Base-by-base conservation (phyloP, 2,329 filamentous ascomycete species). In the Nothophoma quercina region DNA sequence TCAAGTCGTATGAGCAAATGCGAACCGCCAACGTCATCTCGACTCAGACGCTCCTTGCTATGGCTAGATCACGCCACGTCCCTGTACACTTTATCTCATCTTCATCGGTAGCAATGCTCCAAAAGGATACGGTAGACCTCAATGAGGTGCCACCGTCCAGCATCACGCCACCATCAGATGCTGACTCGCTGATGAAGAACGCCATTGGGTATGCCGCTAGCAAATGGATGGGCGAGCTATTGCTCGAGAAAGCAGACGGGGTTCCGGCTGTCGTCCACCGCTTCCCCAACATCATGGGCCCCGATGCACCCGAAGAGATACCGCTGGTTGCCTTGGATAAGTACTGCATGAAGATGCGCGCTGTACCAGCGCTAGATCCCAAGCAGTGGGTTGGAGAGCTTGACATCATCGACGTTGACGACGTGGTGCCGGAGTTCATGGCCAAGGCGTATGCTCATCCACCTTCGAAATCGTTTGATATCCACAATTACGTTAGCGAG, bases 61-160 rank as follows among this genome's bases (percentile, higher is more conserved):
- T 63, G 23, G 55, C 55, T 2, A 34, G 36, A 4, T 43, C 46
- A 5, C 35, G 35, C 38, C 36, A 28, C 19, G 28, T 58, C 7
- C 55, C 60, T 2, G 6, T 63, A 4, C 60, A 63, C 52, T 63
- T 54, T 39, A 36, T 62, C 22, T 62, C 59, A 4, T 52, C 53
- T 1, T 29, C 28, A n/a, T 26, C 26, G 8, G 56, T 62, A 5
- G 40, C 52, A 10, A 32, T 39, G 22, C 29, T 60, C 15, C 30
- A 51, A 33, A 44, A 9, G 10, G 23, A 26, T 26, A 26, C 23
- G 6, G 10, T 26, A 6, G 10, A 26, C 6, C 23, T 26, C 6
- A 10, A 10, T 26, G 10, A 26, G 10, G 23, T 26, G 23, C 23
- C 10, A 10, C 23, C 10, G 23, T 26, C 23, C 10, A 26, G 23